Percentiles rank a stretch among this genome's conserved stretches.
These are phyloP conservation scores for Pseudonitzschia delicatissima DNA, from an alignment of 108 stramenopile genomes.

Conservation along the genomic window DNA sequence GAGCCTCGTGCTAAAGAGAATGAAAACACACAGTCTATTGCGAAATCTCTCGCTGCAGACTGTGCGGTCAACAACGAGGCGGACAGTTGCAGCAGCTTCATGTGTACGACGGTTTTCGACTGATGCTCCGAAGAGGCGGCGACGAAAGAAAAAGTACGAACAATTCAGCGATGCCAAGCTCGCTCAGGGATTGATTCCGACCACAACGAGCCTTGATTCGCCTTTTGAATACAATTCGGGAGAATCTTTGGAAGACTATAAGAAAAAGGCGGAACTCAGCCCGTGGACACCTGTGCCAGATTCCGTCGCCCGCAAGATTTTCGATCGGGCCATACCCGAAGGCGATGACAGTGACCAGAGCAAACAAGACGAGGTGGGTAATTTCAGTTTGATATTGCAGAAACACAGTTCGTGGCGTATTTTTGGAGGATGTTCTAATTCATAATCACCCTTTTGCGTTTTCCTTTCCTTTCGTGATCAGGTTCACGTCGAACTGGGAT, in stretches of 20 bases:
- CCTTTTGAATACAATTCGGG: conserved; percentile 34
- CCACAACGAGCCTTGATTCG: conserved; percentile 7
- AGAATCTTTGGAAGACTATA: conserved; percentile 52
- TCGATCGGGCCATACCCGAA: conserved; percentile 61
- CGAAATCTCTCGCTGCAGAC: neutral
- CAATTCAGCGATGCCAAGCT: conserved; percentile 25
- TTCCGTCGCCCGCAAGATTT: conserved; percentile 55
- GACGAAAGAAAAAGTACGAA: conserved; percentile 28
- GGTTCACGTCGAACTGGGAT: conserved; percentile 79
- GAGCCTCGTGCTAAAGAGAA: neutral
- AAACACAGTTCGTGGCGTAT: neutral
- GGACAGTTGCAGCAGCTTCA: neutral
- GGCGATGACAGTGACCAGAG: conserved; percentile 36
- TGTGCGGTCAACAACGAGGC: neutral
- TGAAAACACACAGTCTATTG: neutral
- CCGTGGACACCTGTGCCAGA: conserved; percentile 87
- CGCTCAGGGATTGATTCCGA: conserved; percentile 14
- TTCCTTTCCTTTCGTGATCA: neutral
- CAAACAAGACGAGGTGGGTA: conserved; percentile 1
- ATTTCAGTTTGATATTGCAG: neutral
- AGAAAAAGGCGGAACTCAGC: conserved; percentile 56
- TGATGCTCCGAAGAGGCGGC: neutral
- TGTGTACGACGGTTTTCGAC: neutral
- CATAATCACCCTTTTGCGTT: neutral
- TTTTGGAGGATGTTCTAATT: neutral